Evolutionary conservation across 805 yeast genomes (phyloP).

Genomic region (Sungouiozyma ichnusensis): DNA sequence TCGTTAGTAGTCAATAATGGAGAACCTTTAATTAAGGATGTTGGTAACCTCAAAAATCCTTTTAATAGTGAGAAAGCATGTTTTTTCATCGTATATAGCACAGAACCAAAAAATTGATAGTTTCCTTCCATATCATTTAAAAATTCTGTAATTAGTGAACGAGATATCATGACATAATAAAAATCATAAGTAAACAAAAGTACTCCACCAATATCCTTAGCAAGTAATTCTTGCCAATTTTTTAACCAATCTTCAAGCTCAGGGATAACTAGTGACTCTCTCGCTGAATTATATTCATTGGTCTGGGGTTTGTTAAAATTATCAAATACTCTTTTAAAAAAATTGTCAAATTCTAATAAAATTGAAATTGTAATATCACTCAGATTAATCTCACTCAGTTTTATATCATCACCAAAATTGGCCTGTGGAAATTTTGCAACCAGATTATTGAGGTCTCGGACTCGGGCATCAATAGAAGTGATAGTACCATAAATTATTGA

Average conservation of each 20-base stretch:
- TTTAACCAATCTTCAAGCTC: constrained; percentile 37
- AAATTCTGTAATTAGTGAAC: constrained; percentile 27
- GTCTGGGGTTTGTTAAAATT: constrained; percentile 3
- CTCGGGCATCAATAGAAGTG: constrained; percentile 16
- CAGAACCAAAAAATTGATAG: constrained; percentile 21
- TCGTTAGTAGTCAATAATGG: constrained; percentile 44
- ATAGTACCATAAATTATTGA: constrained; percentile 39
- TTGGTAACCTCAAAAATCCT: constrained; percentile 35
- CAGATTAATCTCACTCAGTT: constrained; percentile 40
- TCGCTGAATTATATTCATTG: neutral
- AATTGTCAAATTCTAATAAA: constrained; percentile 20
- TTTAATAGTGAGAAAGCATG: constrained; percentile 38
- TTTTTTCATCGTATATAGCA: constrained; percentile 34
- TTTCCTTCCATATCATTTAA: constrained; percentile 15
- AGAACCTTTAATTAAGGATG: constrained; percentile 42
- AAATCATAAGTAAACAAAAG: constrained; percentile 40
- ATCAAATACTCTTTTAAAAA: constrained; percentile 14
- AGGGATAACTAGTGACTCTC: constrained; percentile 14
- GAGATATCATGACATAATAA: constrained; percentile 35
- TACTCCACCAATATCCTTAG: constrained; percentile 40
- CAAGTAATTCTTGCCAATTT: constrained; percentile 36
- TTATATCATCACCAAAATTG: constrained; percentile 44
- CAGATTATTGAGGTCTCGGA: constrained; percentile 33
- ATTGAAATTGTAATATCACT: constrained; percentile 26
- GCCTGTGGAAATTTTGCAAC: constrained; percentile 40